Base-by-base conservation (phyloP, 257 asterid species). In the Penstemon eatonii region DNA sequence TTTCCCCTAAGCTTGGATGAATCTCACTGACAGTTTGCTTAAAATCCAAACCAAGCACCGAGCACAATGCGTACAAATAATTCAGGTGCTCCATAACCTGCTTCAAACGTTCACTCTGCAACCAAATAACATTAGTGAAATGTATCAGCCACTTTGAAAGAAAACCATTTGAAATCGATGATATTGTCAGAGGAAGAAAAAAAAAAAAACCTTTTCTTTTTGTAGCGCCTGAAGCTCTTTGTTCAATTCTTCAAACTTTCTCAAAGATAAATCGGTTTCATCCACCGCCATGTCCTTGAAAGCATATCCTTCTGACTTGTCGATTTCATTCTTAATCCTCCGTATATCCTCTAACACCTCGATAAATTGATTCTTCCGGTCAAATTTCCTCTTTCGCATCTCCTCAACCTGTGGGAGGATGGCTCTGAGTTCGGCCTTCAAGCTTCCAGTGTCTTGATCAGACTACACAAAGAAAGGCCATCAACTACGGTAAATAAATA, bases 21-120 rank as follows among this genome's bases (percentile, higher is more conserved):
- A 94, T 86, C 81, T 82, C 93, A 60, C 71, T 62, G 41, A 87
- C 89, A 43, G 82, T 89, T 59, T 87, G 86, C 77, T 81, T 72
- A 83, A 89, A 91, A 79, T 94, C 97, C 82, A 94, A 71, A 15
- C 99, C 96, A 58, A 94, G 99, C 77, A 91, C 97, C 33, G 78
- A 78, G 86, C 99, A 94, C 73, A 88, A 81, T 4, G 91, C 83
- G 76, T 83, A 83, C 80, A 94, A 66, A 76, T 78, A 73, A 66
- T 70, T 89, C 79, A 91, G 83, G 74, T 78, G 86, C 74, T 91
- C 96, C 64, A 83, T 19, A 47, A 91, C 86, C 80, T 86, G 82
- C 79, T 87, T 89, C 80, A 94, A 68, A 50, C 99, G 99, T 67
- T 82, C 97, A 80, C 84, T 84, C 99, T 94, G 93, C 82, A 86